Evolutionary conservation across 371 early-diverging fungal species (phyloP).

Genomic region (Chytridium lagenaria): DNA sequence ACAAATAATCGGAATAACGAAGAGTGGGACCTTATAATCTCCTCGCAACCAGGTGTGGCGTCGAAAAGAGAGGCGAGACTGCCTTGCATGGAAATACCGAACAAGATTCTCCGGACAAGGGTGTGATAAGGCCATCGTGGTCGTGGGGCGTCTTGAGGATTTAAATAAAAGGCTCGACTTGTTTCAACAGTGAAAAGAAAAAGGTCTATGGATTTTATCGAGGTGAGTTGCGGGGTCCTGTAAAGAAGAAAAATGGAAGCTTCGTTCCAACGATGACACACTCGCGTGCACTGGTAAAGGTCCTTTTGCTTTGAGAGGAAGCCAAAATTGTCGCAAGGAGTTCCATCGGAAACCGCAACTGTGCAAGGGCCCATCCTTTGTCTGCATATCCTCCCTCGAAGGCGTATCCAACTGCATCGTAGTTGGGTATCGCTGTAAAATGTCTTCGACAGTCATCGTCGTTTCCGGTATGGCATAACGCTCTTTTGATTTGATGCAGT

Average conservation of each 20-base stretch:
- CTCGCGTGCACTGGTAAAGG: slow-evolving; percentile 17
- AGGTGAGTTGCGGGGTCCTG: slow-evolving; percentile 4
- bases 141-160: background rate
- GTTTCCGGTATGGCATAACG: too few relatives aligned
- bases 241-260: slow-evolving; percentile 21
- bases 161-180: background rate
- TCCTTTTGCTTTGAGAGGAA: slow-evolving; percentile 14
- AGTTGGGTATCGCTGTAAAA: too few relatives aligned
- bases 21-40: slow-evolving; percentile 27
- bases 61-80: slow-evolving; percentile 15
- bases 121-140: slow-evolving; percentile 18
- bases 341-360: slow-evolving; percentile 7
- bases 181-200: slow-evolving; percentile 22
- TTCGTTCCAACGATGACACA: slow-evolving; percentile 26
- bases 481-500: slow-evolving; percentile 6
- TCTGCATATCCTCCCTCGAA: too few relatives aligned
- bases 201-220: slow-evolving; percentile 22
- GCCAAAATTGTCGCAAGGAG: slow-evolving; percentile 3
- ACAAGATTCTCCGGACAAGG: background rate
- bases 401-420: too few relatives aligned
- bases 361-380: too few relatives aligned
- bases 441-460: too few relatives aligned
- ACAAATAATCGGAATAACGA: slow-evolving; percentile 29
- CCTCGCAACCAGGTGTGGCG: background rate
- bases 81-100: background rate